Percentiles rank a stretch among this genome's conserved stretches.
Conservation (phyloP, 257 asterid species). For the Capsicum pubescens region DNA sequence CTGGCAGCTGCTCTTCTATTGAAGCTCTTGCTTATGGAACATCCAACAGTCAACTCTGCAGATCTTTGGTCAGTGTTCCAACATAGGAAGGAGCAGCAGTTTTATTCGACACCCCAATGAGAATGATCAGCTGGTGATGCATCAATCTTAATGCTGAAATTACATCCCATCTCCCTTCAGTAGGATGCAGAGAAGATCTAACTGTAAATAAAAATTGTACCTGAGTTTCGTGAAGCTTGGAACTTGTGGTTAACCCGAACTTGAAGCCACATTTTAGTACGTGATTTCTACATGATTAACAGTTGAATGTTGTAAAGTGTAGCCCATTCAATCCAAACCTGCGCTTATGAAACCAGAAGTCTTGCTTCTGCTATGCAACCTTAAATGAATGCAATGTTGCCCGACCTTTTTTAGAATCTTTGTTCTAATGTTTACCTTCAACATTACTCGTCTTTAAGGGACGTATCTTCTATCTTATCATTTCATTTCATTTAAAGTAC, state of each 20-base stretch:
- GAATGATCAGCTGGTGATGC: background rate
- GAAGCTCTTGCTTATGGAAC: no score
- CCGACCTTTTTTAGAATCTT: no score
- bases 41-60: background rate
- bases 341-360: background rate
- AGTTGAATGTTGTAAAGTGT: background rate
- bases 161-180: background rate
- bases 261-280: background rate
- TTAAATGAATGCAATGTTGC: no score
- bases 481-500: background rate
- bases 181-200: conserved; percentile 8
- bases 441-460: no score
- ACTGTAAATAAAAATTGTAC: conserved; percentile 1
- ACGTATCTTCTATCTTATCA: background rate
- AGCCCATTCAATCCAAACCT: background rate
- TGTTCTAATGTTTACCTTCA: no score
- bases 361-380: background rate
- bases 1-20: background rate
- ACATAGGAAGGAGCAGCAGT: background rate
- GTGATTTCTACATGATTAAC: background rate
- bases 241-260: background rate
- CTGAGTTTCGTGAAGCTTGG: background rate
- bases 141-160: background rate
- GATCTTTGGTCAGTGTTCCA: background rate
- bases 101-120: background rate